Base-by-base conservation (phyloP, 164 flowering plant species). In the Vitis riparia region DNA sequence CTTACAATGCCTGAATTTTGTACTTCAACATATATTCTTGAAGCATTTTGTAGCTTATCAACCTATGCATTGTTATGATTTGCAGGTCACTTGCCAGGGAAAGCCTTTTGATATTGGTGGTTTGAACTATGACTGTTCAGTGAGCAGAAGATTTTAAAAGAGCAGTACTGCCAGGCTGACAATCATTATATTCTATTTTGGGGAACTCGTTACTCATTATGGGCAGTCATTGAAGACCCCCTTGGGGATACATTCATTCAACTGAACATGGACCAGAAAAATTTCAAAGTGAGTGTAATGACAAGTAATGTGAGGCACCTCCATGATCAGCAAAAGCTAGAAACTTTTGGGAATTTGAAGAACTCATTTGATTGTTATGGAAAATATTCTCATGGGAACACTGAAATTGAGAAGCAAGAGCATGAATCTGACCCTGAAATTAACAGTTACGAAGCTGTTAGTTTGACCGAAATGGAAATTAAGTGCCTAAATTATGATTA, bases 381-480 rank as follows among this genome's bases (percentile, higher is more conserved):
- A 44, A 11, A n/a, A 16, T 56, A 9, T 14, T 29, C 68, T 70
- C 61, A 44, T 53, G 53, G 6, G 44, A 62, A 53, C 55, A 50
- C 17, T 62, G 72, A 49, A 16, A 11, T 17, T 8, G 59, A 64
- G 19, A 71, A 64, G 9, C 68, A 70, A 17, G 10, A 5, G 17
- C 60, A 70, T 52, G 19, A 44, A 10, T 53, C 50, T 69, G 65
- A 60, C 50, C 50, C 29, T 59, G 63, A 59, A 69, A 61, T 47
- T 3, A 53, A 16, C 23, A 16, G 68, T 63, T 47, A 51, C 29
- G 47, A 47, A 58, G 19, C 58, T n/a, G 63, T 49, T 12, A 48
- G 55, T 8, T 16, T 51, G n/a, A 7, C 55, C 0, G 58, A 16
- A 64, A 57, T 9, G 30, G 57, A 65, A 32, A 65, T 48, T 50